Conservation (phyloP, 202 grass and related monocot genomes). For the Tripidium arundinaceum region DNA sequence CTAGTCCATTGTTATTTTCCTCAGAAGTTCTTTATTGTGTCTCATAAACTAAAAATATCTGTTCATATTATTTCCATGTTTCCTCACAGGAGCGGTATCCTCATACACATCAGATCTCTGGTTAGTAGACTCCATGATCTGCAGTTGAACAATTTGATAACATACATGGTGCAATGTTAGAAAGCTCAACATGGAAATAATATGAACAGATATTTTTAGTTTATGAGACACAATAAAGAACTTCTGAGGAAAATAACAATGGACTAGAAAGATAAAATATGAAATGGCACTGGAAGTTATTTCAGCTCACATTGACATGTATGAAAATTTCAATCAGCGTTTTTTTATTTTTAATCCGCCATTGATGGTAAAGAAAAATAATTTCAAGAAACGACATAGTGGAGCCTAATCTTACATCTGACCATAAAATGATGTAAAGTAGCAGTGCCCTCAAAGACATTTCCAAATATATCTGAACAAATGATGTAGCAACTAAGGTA, state of each 20-base stretch:
- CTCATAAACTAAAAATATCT: neutral
- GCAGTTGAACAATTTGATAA: constrained; percentile 21
- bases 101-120: constrained; percentile 9
- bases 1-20: neutral
- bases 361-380: constrained; percentile 28
- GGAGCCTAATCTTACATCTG: constrained; percentile 18
- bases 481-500: neutral
- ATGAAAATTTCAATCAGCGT: neutral
- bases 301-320: neutral
- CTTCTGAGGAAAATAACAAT: neutral
- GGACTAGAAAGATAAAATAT: neutral
- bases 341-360: constrained; percentile 13
- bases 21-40: neutral
- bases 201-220: neutral
- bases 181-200: constrained; percentile 10
- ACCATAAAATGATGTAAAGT: constrained; percentile 10
- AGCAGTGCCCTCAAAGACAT: neutral
- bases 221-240: neutral
- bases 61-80: constrained; percentile 43
- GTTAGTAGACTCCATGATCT: constrained; percentile 39
- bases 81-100: constrained; percentile 51
- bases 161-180: neutral
- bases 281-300: neutral
- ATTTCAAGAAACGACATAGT: neutral
- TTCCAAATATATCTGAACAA: neutral